Evolutionary conservation across 768 basidiomycete species (phyloP).

Genomic region (Termitomyces sp.): DNA sequence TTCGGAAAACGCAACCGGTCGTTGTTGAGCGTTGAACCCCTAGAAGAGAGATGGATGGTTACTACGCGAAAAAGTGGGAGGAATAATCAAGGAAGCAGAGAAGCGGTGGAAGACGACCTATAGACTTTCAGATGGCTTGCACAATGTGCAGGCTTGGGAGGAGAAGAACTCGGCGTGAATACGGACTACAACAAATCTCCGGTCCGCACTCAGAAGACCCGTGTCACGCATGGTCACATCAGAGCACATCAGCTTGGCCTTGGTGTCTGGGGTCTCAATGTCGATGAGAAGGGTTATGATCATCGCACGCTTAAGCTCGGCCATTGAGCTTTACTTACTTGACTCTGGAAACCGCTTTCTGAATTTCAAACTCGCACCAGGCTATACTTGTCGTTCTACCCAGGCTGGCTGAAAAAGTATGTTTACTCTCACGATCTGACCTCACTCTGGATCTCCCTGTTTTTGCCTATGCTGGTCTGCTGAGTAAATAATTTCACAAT

Average conservation of each 20-base stretch:
- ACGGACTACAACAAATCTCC: constrained; percentile 16
- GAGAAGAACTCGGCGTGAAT: constrained; percentile 11
- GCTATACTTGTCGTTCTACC: background rate
- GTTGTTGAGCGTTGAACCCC: constrained; percentile 6
- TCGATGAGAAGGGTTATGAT: constrained; percentile 1
- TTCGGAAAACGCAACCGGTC: constrained; percentile 4
- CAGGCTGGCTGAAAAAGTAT: background rate
- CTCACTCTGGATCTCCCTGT: background rate
- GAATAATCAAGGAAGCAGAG: background rate
- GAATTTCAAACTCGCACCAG: background rate
- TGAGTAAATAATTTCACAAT: background rate
- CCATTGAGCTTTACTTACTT: background rate
- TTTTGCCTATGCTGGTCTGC: background rate
- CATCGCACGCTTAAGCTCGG: background rate
- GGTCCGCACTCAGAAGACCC: constrained; percentile 19
- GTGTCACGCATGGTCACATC: constrained; percentile 20
- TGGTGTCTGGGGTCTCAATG: constrained; percentile 19
- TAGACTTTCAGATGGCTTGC: constrained; percentile 5
- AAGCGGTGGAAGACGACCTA: background rate
- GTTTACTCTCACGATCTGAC: background rate
- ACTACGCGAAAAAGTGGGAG: background rate
- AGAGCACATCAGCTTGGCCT: constrained; percentile 9
- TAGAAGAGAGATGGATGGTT: background rate
- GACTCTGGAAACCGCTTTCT: background rate
- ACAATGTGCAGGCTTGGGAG: constrained; percentile 20